Percentiles rank a stretch among this genome's conserved stretches.
Conservation (phyloP, 2,329 filamentous ascomycete species). For the Clonostachys chloroleuca region DNA sequence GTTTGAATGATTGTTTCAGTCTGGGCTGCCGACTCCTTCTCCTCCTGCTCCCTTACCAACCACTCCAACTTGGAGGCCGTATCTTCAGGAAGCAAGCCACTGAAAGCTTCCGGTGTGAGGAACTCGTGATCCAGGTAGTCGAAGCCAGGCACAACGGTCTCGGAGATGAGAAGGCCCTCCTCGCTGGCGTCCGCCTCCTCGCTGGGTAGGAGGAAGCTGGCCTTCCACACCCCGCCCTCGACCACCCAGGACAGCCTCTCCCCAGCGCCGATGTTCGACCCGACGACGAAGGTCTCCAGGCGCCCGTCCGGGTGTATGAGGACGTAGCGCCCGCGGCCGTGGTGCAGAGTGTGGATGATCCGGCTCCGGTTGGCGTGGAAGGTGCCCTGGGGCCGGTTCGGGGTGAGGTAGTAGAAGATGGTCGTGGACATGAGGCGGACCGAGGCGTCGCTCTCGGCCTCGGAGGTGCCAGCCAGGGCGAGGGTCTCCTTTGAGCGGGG, state of each 20-base stretch:
- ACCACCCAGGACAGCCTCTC: slow-evolving; percentile 67
- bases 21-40: too few species aligned
- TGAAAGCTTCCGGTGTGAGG: slow-evolving; percentile 43
- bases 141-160: slow-evolving; percentile 66
- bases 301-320: slow-evolving; percentile 50
- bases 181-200: slow-evolving; percentile 17
- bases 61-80: slow-evolving; percentile 42
- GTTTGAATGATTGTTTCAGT: too few species aligned
- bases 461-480: slow-evolving; percentile 19
- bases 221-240: slow-evolving; percentile 64
- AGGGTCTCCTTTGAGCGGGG: slow-evolving; percentile 28
- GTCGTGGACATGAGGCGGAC: slow-evolving; percentile 52
- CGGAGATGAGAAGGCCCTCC: slow-evolving; percentile 56
- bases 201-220: slow-evolving; percentile 51
- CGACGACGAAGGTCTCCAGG: slow-evolving; percentile 63
- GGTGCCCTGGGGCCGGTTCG: slow-evolving; percentile 44
- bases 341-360: slow-evolving; percentile 62
- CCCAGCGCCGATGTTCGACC: slow-evolving; percentile 47
- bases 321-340: slow-evolving; percentile 59
- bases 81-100: slow-evolving; percentile 44
- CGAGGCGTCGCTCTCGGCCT: slow-evolving; percentile 27
- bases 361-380: slow-evolving; percentile 61
- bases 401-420: slow-evolving; percentile 63
- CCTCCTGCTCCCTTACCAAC: slow-evolving; percentile 25
- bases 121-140: slow-evolving; percentile 67